phyloP scores from a whole-genome alignment of 331 rosid genomes.

The Pyrus hybrid region DNA sequence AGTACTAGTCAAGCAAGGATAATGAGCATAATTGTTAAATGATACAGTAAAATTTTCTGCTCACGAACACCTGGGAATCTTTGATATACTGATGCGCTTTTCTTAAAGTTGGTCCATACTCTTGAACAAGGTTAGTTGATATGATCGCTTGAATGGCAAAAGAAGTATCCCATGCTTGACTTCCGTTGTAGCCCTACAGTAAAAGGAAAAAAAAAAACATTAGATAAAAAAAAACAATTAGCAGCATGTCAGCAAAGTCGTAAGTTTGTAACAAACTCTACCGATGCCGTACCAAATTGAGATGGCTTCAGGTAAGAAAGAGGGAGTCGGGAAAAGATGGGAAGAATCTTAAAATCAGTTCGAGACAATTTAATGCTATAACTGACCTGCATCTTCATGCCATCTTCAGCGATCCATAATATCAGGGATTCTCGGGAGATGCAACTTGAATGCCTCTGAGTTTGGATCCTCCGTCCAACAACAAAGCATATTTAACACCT shows the following conservation, averaged over 20 bases:
- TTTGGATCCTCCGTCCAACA: slow-evolving; percentile 36
- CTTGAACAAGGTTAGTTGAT: slow-evolving; percentile 2
- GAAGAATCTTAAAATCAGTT: neutral
- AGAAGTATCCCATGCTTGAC: slow-evolving; percentile 11
- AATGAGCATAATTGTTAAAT: neutral
- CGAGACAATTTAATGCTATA: neutral
- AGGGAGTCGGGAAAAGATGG: neutral
- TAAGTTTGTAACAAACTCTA: too few species aligned
- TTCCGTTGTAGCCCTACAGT: slow-evolving; percentile 10
- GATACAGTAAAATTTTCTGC: neutral
- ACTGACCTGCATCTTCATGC: slow-evolving; percentile 34
- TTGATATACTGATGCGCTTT: slow-evolving; percentile 6
- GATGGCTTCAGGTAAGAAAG: neutral
- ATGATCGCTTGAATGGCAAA: slow-evolving; percentile 10
- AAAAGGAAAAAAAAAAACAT: neutral
- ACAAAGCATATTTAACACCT: slow-evolving; percentile 31
- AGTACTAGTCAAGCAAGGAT: neutral
- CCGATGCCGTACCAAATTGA: too few species aligned
- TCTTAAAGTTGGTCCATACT: slow-evolving; percentile 1
- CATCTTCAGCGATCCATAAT: slow-evolving; percentile 38
- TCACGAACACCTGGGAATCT: neutral
- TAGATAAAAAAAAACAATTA: neutral
- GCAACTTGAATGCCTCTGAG: slow-evolving; percentile 33
- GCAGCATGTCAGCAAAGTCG: too few species aligned
- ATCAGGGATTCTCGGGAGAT: slow-evolving; percentile 26